Percentiles rank a stretch among this genome's conserved stretches.
phyloP scores from a whole-genome alignment of 257 asterid genomes.

The Coffea canephora region DNA sequence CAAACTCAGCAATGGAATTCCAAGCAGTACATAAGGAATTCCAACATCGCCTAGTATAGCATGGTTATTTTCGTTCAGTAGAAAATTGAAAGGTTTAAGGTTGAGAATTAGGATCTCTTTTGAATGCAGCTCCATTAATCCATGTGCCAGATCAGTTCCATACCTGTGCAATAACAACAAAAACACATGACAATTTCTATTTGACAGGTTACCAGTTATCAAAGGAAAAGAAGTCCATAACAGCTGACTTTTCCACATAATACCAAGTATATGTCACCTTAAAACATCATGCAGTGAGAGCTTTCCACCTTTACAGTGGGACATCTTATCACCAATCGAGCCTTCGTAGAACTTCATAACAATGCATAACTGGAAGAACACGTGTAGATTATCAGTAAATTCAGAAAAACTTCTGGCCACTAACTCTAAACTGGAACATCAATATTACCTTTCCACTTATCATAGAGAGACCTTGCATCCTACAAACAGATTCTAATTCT shows the following conservation, averaged over 20 bases:
- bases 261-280: conserved; percentile 49
- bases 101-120: conserved; percentile 70
- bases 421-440: background rate
- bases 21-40: conserved; percentile 55
- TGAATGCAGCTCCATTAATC: conserved; percentile 78
- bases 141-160: conserved; percentile 79
- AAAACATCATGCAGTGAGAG: conserved; percentile 65
- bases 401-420: background rate
- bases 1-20: conserved; percentile 51
- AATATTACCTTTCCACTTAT: conserved; percentile 65
- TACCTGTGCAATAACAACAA: conserved; percentile 40
- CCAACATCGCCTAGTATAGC: conserved; percentile 77
- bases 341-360: conserved; percentile 82
- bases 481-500: conserved; percentile 55
- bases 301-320: conserved; percentile 65
- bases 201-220: background rate
- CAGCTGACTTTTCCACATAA: background rate
- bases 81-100: conserved; percentile 79
- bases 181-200: background rate
- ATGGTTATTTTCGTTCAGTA: conserved; percentile 53
- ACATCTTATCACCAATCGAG: conserved; percentile 78
- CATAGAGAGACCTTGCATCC: conserved; percentile 61
- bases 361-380: conserved; percentile 67
- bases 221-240: background rate
- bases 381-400: conserved; percentile 18